These are phyloP conservation scores for Eutypa lata DNA, from an alignment of 2,329 filamentous ascomycete genomes.

Conservation along the genomic window DNA sequence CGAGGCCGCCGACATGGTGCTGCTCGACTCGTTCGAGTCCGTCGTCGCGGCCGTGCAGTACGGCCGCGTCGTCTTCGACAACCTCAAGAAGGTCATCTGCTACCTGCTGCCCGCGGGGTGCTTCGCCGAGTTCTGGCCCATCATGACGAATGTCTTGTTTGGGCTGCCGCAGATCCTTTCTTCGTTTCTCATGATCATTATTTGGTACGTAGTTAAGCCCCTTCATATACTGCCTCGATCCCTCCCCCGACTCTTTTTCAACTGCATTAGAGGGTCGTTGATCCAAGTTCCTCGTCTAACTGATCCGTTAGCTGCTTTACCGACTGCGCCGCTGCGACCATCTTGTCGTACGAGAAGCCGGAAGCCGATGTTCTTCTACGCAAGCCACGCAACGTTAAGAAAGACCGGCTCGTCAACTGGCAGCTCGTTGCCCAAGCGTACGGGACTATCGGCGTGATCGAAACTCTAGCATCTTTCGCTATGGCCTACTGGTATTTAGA, in stretches of 20 bases:
- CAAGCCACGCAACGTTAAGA: conserved; percentile 64
- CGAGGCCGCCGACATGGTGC: conserved; percentile 76
- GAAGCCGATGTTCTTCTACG: conserved; percentile 73
- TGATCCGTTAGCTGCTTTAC: conserved; percentile 74
- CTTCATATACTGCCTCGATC: too few species aligned
- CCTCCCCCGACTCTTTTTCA: not conserved
- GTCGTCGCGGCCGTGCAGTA: conserved; percentile 71
- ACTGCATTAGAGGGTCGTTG: too few species aligned
- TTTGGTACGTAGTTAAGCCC: conserved; percentile 49
- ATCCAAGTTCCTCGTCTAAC: too few species aligned
- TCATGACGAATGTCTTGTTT: conserved; percentile 69
- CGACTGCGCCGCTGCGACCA: conserved; percentile 70
- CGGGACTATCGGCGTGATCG: conserved; percentile 63
- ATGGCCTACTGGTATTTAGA: conserved; percentile 67
- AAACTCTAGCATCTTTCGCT: conserved; percentile 58
- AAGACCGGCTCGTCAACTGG: conserved; percentile 71
- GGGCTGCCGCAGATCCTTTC: conserved; percentile 71
- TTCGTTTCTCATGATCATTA: conserved; percentile 70
- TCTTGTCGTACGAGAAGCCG: conserved; percentile 72
- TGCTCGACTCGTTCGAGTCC: conserved; percentile 71
- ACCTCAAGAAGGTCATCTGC: conserved; percentile 73
- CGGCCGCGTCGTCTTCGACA: conserved; percentile 75
- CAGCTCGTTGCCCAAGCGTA: conserved; percentile 72
- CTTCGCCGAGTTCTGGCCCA: conserved; percentile 75
- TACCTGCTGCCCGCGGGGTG: conserved; percentile 70